phyloP scores from a whole-genome alignment of 768 basidiomycete species.

The Amanita subjunquillea region DNA sequence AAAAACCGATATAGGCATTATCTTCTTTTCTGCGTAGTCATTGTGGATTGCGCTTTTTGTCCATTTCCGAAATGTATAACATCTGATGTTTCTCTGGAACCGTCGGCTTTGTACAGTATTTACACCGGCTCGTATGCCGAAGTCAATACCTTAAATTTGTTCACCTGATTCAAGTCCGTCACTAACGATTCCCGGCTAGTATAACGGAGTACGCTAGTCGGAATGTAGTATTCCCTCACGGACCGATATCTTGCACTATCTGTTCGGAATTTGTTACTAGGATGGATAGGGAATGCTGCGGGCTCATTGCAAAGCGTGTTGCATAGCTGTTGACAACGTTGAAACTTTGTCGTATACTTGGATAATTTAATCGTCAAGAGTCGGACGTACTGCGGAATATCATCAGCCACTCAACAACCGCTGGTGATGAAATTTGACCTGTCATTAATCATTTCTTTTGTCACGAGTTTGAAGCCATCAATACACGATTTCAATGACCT shows the following conservation, averaged over 20 bases:
- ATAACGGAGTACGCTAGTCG: background rate
- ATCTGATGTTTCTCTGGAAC: background rate
- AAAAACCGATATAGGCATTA: too few relatives aligned
- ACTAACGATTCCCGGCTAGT: background rate
- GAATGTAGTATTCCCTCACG: background rate
- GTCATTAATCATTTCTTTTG: too few relatives aligned
- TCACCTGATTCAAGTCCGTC: background rate
- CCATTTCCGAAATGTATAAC: background rate
- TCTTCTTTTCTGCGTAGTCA: background rate
- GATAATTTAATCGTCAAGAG: too few relatives aligned
- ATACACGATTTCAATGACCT: too few relatives aligned
- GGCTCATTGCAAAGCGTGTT: background rate
- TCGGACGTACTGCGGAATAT: background rate
- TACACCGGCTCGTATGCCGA: background rate
- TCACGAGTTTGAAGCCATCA: too few relatives aligned
- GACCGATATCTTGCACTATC: background rate
- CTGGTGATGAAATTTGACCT: background rate
- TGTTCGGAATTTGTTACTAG: background rate
- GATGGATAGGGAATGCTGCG: background rate
- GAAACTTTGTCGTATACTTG: too few relatives aligned
- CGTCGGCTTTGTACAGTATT: background rate
- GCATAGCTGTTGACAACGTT: background rate
- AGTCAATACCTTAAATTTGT: background rate
- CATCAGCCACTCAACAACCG: background rate
- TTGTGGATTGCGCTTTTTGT: background rate